phyloP scores from a whole-genome alignment of 345 rosid genomes.

The Salix exigua region DNA sequence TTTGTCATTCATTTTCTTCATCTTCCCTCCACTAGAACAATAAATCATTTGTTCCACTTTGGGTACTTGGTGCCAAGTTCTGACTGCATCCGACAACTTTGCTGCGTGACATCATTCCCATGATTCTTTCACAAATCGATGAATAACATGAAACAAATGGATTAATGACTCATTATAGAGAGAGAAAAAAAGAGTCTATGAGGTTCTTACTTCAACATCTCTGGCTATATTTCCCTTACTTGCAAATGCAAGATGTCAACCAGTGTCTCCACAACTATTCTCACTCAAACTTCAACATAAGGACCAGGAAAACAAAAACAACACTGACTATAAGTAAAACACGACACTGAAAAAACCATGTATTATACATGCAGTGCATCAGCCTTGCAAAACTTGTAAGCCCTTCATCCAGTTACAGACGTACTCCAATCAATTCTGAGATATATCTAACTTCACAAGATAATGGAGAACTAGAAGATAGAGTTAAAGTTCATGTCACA shows the following conservation, averaged over 20 bases:
- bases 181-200: too few relatives aligned
- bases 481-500: conserved; percentile 12
- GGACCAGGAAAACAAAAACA: conserved; percentile 11
- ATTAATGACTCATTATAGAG: too few relatives aligned
- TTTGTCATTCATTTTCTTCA: too few relatives aligned
- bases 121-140: neutral
- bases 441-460: conserved; percentile 28
- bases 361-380: conserved; percentile 49
- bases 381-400: conserved; percentile 24
- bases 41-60: too few relatives aligned
- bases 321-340: conserved; percentile 28
- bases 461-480: conserved; percentile 8
- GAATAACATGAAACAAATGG: too few relatives aligned
- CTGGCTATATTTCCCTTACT: conserved; percentile 27
- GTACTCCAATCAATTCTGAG: conserved; percentile 15
- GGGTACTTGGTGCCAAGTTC: too few relatives aligned
- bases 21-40: too few relatives aligned
- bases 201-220: neutral
- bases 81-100: too few relatives aligned
- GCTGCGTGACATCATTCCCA: too few relatives aligned
- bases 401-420: conserved; percentile 24
- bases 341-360: conserved; percentile 23
- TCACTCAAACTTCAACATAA: conserved; percentile 20
- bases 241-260: conserved; percentile 44
- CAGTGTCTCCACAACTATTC: conserved; percentile 17